Base-by-base conservation (phyloP, 176 grass and related monocot genomes). In the Bonia amplexicaulis region DNA sequence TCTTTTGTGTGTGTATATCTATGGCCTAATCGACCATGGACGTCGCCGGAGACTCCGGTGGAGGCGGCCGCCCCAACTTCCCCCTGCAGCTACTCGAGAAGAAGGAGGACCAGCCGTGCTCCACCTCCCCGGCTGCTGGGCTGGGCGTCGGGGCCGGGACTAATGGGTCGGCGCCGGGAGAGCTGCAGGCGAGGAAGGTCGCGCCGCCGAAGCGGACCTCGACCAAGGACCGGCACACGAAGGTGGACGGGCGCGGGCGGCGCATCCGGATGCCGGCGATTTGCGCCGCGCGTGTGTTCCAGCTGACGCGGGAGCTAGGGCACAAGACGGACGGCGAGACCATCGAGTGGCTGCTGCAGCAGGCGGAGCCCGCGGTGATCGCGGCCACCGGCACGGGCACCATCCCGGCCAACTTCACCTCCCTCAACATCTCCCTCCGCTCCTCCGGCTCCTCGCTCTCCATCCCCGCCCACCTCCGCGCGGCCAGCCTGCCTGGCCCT, bases 261-360 rank as follows among this genome's bases (percentile, higher is more conserved):
- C 91, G 96, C 87, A 95, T 98, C 93, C 91, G 96, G 76, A 98
- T 98, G 93, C 96, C 96, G 37, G 96, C 93, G 5, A 86, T 98
- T 10, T 98, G 96, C 72, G 96, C 96, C 0, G 96, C 96, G 9
- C 87, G 96, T 6, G 96, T 98, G 41, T 98, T 98, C 85, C 96
- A 98, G 90, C 89, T 98, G 47, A 98, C 96, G 17, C 73, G 93
- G 13, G 96, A 98, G 81, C 91, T 98, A 39, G 93, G 96, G 20
- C 93, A 98, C 91, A 98, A 95, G 80, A 93, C 96, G 9, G 96
- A 98, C 59, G 96, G 96, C 45, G 96, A 98, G 86, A 98, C 96
- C 41, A 98, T 98, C 71, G 96, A 98, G 93, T 98, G 96, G 96
- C 86, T 98, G 31, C 88, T 98, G 71, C 96, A 98, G 86, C 96